Percentiles rank a stretch among this genome's conserved stretches.
These are phyloP conservation scores for Silene coronaria DNA, from an alignment of 179 eudicot genomes.

Conservation along the genomic window DNA sequence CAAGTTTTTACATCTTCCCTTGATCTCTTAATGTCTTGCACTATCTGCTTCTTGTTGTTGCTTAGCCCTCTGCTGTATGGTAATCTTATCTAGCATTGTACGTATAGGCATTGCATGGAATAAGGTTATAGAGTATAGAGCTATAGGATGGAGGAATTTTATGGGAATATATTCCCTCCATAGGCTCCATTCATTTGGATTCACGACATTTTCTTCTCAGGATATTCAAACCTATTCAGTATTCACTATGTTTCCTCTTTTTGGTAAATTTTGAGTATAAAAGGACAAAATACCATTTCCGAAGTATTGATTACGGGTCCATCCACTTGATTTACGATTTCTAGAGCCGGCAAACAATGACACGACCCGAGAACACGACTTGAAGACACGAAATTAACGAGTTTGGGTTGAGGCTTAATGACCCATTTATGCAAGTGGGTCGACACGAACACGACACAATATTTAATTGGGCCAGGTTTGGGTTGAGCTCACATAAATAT, in stretches of 20 bases:
- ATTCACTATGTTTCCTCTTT: not conserved
- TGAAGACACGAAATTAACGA: no score
- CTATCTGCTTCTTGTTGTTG: conserved; percentile 7
- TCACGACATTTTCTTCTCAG: no score
- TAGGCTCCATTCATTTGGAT: no score
- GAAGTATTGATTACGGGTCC: not conserved
- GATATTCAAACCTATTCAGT: not conserved
- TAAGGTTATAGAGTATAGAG: not conserved
- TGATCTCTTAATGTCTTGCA: not conserved
- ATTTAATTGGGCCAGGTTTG: no score
- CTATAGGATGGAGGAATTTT: conserved; percentile 6
- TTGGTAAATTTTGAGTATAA: not conserved
- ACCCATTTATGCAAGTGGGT: no score
- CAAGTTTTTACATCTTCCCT: not conserved
- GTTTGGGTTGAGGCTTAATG: no score
- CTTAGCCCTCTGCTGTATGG: not conserved
- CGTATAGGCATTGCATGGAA: not conserved
- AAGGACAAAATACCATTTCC: no score
- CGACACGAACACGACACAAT: no score
- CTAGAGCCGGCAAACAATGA: no score
- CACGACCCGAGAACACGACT: no score
- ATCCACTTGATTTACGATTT: not conserved
- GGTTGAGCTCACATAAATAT: no score
- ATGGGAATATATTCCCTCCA: no score
- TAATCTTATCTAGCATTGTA: not conserved